phyloP scores from a whole-genome alignment of 225 moss, liverwort and hornwort genomes.

The Takakia lepidozioides region DNA sequence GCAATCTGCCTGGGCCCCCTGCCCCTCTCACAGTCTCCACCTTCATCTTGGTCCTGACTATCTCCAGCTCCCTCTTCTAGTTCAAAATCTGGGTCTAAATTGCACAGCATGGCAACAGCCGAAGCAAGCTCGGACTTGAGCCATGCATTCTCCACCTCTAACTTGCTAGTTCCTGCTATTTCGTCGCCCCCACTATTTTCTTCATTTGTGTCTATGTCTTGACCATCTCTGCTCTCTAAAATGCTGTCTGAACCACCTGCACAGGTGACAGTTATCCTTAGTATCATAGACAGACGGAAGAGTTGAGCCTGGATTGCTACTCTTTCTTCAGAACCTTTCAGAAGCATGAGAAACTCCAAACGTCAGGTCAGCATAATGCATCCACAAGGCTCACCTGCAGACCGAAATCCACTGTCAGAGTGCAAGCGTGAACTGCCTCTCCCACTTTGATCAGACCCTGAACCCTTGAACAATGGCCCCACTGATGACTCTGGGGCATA shows the following conservation, averaged over 20 bases:
- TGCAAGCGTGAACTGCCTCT: conserved; percentile 47
- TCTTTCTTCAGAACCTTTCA: no score
- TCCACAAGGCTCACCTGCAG: conserved; percentile 30
- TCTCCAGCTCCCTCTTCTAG: conserved; percentile 62
- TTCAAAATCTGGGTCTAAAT: conserved; percentile 73
- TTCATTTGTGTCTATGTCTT: conserved; percentile 48
- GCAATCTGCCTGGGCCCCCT: conserved; percentile 27
- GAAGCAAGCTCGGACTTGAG: conserved; percentile 96
- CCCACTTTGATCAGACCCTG: conserved; percentile 46
- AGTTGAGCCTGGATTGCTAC: no score
- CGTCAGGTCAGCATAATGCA: no score
- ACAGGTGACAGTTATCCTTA: no score
- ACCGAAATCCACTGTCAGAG: conserved; percentile 53
- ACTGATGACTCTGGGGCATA: conserved; percentile 88
- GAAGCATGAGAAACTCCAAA: no score
- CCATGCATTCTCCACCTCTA: conserved; percentile 98
- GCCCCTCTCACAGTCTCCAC: conserved; percentile 26
- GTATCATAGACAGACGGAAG: no score
- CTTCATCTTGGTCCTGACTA: conserved; percentile 45
- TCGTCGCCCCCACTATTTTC: conserved; percentile 62
- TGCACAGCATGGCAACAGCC: conserved; percentile 81
- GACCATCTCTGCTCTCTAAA: conserved; percentile 45
- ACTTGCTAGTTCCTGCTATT: conserved; percentile 86
- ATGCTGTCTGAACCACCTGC: conserved; percentile 42
- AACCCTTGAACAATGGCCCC: conserved; percentile 55